Base-by-base conservation (phyloP, 768 basidiomycete species). In the Mrakia hoshinonis region DNA sequence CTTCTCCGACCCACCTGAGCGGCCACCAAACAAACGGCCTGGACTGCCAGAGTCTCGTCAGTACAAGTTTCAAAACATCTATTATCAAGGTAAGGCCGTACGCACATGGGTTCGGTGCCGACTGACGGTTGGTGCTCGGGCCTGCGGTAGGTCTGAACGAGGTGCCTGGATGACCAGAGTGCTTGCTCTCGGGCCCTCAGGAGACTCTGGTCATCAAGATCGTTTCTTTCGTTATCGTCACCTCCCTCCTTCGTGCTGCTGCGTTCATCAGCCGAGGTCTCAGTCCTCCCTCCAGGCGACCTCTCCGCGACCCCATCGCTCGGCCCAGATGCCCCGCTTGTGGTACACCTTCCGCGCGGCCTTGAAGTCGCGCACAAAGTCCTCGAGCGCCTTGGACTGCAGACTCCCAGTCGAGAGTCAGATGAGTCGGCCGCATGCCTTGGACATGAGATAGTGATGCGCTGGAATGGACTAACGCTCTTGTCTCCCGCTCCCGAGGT, bases 271-370 rank as follows among this genome's bases (percentile, higher is more conserved):
- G 31, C 3, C 29, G 31, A 36, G 4, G 22, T 3, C n/a, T 67
- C 69, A 78, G 72, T 81, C 79, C 64, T 91, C 89, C 74, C 87
- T 83, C 92, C 93, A 96, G 36, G 84, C 83, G 9, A 97, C 92
- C 75, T 91, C 87, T 2, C 90, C 91, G 43, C 85, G 83, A 0
- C 86, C 82, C 92, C 94, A 97, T 75, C 88, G 83, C 77, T 92
- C 90, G 22, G 87, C 86, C 90, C 91, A 96, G 78, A 95, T 87
- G 2, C 87, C 87, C 22, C 94, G 84, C 80, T 95, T 96, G 79
- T 98, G 94, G 79, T 92, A 97, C n/a, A 84, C 83, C 81, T 91
- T 94, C 74, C 95, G 81, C 49, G 87, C 78, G 65, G 92, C 91
- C 77, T 88, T 91, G 81, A 94, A 96, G 75, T 91, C 87, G 75